Evolutionary conservation across 257 asterid genomes (phyloP), one percentile per base, ranked within the genome.

Genomic region (Scutellaria barbata): DNA sequence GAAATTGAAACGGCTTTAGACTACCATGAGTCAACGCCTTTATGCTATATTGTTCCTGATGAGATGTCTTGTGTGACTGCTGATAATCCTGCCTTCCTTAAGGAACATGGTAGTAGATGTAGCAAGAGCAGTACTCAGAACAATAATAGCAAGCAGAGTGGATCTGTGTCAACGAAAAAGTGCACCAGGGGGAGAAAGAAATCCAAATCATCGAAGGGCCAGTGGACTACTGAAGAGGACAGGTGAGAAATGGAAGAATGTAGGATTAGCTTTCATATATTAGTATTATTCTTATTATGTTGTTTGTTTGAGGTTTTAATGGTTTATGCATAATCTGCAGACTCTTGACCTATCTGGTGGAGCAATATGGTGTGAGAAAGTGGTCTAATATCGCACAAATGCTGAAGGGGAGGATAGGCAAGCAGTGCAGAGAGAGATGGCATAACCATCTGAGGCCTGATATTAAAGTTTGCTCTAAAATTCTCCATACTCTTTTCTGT

Each of bases 341-440:
- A 62, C 63, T 93, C 10, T 80, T 93, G 83, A 77, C 85, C 64
- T 86, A 80, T 50, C 80, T 93, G 66, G 98, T 93, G 72, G 96
- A 86, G 85, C 86, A 85, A 74, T 83, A 78, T 72, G 98, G 98
- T 4, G 83, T 84, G 74, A 80, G 96, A 70, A 93, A 90, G 81
- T 93, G 98, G 98, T 87, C 98, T n/a, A 88, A 83, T 46, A 93
- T 93, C 5, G 97, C 98, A 5, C 95, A 83, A 64, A 74, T 85
- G 84, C 79, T 93, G 76, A 87, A 85, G 61, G 97, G 98, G 64
- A 89, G 98, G 81, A 85, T 90, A 45, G 97, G 98, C 37, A 93
- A 93, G 81, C 97, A 93, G 77, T 90, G 97, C 79, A 87, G 98
- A 72, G 98, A 93, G 83, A 81, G 98, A 80, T 93, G 98, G 97